Percentiles rank a stretch among this genome's conserved stretches.
Conservation (phyloP, 2,329 filamentous ascomycete genomes). For the Monilinia fructicola region DNA sequence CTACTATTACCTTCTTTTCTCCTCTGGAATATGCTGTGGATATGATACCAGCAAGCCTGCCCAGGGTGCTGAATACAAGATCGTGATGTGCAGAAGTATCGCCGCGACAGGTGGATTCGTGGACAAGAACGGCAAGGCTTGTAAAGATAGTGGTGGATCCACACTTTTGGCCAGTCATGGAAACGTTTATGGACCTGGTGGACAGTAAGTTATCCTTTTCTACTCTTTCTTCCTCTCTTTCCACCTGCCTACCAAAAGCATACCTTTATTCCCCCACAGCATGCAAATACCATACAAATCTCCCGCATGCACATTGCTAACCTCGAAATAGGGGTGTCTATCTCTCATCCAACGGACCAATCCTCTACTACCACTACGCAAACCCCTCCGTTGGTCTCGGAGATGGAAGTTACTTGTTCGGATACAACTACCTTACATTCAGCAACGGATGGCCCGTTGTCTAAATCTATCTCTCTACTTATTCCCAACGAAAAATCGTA, state of each 20-base stretch:
- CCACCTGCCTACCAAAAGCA: not conserved
- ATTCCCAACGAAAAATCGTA: too few species aligned
- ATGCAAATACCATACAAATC: too few species aligned
- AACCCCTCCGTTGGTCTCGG: slow-evolving; percentile 53
- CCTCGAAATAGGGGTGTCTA: slow-evolving; percentile 26
- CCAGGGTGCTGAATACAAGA: slow-evolving; percentile 10
- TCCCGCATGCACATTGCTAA: not conserved
- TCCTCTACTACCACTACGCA: slow-evolving; percentile 61
- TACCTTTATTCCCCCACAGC: too few species aligned
- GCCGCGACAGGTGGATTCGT: slow-evolving; percentile 59
- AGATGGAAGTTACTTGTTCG: slow-evolving; percentile 48
- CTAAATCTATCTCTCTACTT: slow-evolving; percentile 24
- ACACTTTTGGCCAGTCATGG: slow-evolving; percentile 60
- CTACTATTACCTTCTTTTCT: slow-evolving; percentile 67
- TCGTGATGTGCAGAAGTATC: slow-evolving; percentile 57
- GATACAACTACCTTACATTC: slow-evolving; percentile 47
- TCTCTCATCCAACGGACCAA: slow-evolving; percentile 9
- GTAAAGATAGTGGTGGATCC: slow-evolving; percentile 58
- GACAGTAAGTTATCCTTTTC: slow-evolving; percentile 45
- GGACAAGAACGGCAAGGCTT: slow-evolving; percentile 54
- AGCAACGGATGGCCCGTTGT: slow-evolving; percentile 47
- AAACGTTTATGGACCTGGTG: slow-evolving; percentile 63
- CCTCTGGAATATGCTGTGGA: slow-evolving; percentile 60
- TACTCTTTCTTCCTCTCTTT: not conserved
- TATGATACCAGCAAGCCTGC: slow-evolving; percentile 55